These are phyloP conservation scores for Trichophaea hybrida DNA, from an alignment of 2,329 filamentous ascomycete genomes.

Conservation along the genomic window DNA sequence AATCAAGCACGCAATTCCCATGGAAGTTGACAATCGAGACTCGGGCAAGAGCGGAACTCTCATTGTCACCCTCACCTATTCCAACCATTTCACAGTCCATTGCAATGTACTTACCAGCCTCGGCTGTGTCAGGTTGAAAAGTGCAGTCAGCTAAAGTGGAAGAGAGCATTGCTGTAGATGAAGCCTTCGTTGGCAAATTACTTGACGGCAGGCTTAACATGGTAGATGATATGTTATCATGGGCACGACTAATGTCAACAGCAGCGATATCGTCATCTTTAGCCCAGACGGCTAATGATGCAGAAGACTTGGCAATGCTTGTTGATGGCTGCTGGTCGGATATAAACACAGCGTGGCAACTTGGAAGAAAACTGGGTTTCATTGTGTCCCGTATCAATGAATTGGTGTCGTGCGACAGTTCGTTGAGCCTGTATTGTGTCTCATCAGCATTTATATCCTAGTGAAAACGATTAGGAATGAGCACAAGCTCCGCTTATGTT, in stretches of 20 bases:
- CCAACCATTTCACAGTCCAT: constrained; percentile 99
- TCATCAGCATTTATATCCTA: background rate
- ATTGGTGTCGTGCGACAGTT: background rate
- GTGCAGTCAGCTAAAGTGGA: constrained; percentile 1
- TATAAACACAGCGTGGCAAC: background rate
- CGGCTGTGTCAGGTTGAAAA: constrained; percentile 33
- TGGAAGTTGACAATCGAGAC: constrained; percentile 90
- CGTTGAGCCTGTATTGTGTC: background rate
- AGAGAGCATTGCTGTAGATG: constrained; percentile 16
- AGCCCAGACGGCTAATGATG: constrained; percentile 46
- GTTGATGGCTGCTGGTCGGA: background rate
- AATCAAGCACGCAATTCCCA: constrained; percentile 84
- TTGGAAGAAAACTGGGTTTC: constrained; percentile 34
- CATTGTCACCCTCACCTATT: constrained; percentile 46
- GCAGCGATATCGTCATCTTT: constrained; percentile 47
- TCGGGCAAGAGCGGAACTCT: constrained; percentile 64
- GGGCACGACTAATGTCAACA: constrained; percentile 44
- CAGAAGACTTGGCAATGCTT: constrained; percentile 33
- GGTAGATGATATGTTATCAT: too few relatives aligned
- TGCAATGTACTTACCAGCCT: constrained; percentile 77
- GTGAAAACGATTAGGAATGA: background rate
- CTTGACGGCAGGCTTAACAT: constrained; percentile 40
- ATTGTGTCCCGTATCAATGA: constrained; percentile 27
- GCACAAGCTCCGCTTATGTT: background rate
- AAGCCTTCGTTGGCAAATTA: constrained; percentile 17